These are phyloP conservation scores for Claviceps paspali DNA, from an alignment of 2,329 filamentous ascomycete genomes.

Conservation along the genomic window DNA sequence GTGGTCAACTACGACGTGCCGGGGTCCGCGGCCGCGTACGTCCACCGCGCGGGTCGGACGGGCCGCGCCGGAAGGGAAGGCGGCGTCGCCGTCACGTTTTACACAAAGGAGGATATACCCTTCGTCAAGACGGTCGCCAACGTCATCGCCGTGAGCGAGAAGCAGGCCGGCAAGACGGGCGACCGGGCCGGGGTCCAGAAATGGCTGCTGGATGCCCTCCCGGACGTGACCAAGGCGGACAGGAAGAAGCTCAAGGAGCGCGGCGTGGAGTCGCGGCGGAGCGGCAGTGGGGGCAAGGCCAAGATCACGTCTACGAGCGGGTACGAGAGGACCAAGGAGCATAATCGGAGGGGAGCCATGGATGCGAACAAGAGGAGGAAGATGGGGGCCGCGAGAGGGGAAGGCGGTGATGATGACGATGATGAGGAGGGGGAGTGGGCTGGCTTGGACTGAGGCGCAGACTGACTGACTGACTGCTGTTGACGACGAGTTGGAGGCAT, in stretches of 20 bases:
- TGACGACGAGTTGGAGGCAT: too few species aligned
- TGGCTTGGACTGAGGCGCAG: slow-evolving; percentile 31
- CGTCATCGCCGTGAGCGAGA: slow-evolving; percentile 73
- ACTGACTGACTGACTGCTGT: too few species aligned
- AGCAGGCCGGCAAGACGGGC: slow-evolving; percentile 41
- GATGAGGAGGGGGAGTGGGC: slow-evolving; percentile 26
- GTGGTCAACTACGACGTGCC: slow-evolving; percentile 98
- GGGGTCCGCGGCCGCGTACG: slow-evolving; percentile 75
- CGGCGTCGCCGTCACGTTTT: slow-evolving; percentile 83
- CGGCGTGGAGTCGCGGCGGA: slow-evolving; percentile 59
- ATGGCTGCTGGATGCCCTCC: slow-evolving; percentile 81
- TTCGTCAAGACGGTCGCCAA: slow-evolving; percentile 85
- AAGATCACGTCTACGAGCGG: slow-evolving; percentile 75
- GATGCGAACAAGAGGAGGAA: slow-evolving; percentile 44
- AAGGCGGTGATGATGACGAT: too few species aligned
- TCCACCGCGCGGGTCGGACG: slow-evolving; percentile 85
- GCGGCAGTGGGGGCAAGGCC: slow-evolving; percentile 23
- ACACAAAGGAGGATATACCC: slow-evolving; percentile 87
- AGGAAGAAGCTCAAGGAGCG: slow-evolving; percentile 68
- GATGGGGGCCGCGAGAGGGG: slow-evolving; percentile 13
- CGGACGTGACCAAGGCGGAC: slow-evolving; percentile 68
- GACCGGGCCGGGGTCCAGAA: slow-evolving; percentile 51
- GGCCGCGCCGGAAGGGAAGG: slow-evolving; percentile 77
- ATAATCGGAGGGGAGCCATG: slow-evolving; percentile 49
- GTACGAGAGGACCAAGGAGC: slow-evolving; percentile 53